phyloP scores from a whole-genome alignment of 768 basidiomycete genomes.

The Tylopilus felleus region DNA sequence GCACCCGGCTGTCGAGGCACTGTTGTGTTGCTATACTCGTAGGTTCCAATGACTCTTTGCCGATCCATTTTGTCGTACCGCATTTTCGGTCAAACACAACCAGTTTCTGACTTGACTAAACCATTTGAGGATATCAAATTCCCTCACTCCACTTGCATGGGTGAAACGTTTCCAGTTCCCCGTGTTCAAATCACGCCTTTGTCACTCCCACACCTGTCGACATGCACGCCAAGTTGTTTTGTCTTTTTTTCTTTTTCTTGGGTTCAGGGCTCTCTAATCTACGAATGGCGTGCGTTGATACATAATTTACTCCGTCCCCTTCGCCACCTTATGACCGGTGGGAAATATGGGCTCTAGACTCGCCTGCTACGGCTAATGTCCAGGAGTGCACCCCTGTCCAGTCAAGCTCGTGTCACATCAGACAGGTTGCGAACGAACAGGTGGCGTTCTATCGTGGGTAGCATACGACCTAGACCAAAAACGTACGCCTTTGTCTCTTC shows the following conservation, averaged over 20 bases:
- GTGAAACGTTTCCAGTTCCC: constrained; percentile 8
- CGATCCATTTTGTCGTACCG: background rate
- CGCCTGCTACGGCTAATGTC: background rate
- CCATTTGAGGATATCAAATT: constrained; percentile 15
- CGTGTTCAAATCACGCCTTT: constrained; percentile 6
- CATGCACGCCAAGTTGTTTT: background rate
- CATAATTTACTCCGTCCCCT: background rate
- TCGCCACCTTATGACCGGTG: constrained; percentile 1
- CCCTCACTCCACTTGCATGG: background rate
- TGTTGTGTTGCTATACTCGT: background rate
- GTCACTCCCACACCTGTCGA: constrained; percentile 17
- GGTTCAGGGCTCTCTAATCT: background rate
- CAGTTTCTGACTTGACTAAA: constrained; percentile 9
- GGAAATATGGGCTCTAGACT: background rate
- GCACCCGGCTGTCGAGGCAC: background rate
- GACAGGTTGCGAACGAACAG: background rate
- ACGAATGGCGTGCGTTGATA: background rate
- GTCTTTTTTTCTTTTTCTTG: no score
- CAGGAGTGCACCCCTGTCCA: background rate
- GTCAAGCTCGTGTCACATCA: background rate
- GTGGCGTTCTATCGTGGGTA: background rate
- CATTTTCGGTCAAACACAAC: background rate
- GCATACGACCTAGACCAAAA: background rate
- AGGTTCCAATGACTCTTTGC: background rate
- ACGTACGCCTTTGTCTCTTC: background rate